Evolutionary conservation across 345 rosid species (phyloP).

Genomic region (Capsella bursapastoris): DNA sequence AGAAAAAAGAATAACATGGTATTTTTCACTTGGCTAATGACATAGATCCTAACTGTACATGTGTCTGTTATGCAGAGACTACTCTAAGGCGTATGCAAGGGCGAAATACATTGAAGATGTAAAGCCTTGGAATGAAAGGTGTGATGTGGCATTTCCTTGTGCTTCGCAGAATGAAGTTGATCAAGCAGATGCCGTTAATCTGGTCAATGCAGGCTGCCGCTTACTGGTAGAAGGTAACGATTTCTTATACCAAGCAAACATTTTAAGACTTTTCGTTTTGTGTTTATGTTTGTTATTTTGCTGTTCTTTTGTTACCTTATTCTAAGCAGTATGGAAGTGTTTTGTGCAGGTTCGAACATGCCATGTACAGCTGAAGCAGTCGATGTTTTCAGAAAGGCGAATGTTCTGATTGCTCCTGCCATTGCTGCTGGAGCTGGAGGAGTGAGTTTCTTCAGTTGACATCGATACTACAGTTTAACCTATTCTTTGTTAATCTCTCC

Average conservation of each 20-base stretch:
- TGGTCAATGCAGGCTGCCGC: constrained; percentile 89
- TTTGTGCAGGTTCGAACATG: constrained; percentile 82
- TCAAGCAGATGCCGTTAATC: constrained; percentile 91
- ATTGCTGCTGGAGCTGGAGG: constrained; percentile 99
- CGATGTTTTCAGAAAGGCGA: constrained; percentile 85
- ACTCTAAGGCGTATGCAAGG: constrained; percentile 97
- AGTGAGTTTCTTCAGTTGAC: constrained; percentile 52
- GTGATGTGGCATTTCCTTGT: constrained; percentile 95
- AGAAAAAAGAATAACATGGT: neutral
- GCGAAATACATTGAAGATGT: constrained; percentile 95
- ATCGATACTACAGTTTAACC: neutral
- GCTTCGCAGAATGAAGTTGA: constrained; percentile 95
- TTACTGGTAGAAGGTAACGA: constrained; percentile 86
- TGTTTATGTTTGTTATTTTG: neutral
- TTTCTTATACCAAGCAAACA: constrained; percentile 29
- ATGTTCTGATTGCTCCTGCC: constrained; percentile 92
- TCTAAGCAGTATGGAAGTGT: constrained; percentile 6
- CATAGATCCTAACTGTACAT: constrained; percentile 21
- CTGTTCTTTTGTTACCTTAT: neutral
- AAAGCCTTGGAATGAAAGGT: constrained; percentile 96
- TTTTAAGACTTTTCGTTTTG: constrained; percentile 1
- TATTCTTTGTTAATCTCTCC: neutral
- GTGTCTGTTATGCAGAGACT: constrained; percentile 68
- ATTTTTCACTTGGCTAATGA: constrained; percentile 3
- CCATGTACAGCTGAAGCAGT: constrained; percentile 96